Evolutionary conservation across 345 rosid species (phyloP).

Genomic region (Gossypium sturtianum): DNA sequence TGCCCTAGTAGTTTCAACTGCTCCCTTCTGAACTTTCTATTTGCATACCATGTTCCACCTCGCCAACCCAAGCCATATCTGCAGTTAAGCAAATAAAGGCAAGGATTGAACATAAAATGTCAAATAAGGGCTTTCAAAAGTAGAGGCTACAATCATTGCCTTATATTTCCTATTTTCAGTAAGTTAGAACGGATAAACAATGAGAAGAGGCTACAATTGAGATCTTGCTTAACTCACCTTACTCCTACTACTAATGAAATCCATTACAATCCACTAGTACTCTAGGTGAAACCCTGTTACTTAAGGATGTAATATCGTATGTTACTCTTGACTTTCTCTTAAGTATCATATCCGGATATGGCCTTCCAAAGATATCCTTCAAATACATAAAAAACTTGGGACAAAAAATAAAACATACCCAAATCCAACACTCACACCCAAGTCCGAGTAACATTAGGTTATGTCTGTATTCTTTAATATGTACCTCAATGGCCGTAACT

Average conservation of each 20-base stretch:
- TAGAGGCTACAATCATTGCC: neutral
- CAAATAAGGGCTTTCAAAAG: neutral
- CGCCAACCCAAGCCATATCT: conserved; percentile 96
- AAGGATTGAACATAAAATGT: neutral
- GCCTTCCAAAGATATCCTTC: neutral
- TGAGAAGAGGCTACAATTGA: neutral
- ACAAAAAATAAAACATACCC: too few relatives aligned
- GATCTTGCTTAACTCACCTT: neutral
- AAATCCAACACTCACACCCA: too few relatives aligned
- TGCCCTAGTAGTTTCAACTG: conserved; percentile 79
- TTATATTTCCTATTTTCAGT: neutral
- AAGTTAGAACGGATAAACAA: neutral
- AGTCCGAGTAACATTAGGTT: too few relatives aligned
- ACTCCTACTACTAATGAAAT: neutral
- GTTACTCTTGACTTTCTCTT: too few relatives aligned
- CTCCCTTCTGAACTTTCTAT: conserved; percentile 68
- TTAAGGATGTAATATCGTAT: too few relatives aligned
- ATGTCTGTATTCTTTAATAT: neutral
- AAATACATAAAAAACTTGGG: too few relatives aligned
- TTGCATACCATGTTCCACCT: conserved; percentile 89
- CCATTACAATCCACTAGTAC: neutral
- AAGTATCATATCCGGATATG: neutral
- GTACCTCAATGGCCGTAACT: too few relatives aligned
- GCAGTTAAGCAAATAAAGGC: conserved; percentile 16
- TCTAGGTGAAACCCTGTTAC: neutral